These are phyloP conservation scores for Pulveroboletus frians DNA, from an alignment of 768 basidiomycete species.

Conservation along the genomic window DNA sequence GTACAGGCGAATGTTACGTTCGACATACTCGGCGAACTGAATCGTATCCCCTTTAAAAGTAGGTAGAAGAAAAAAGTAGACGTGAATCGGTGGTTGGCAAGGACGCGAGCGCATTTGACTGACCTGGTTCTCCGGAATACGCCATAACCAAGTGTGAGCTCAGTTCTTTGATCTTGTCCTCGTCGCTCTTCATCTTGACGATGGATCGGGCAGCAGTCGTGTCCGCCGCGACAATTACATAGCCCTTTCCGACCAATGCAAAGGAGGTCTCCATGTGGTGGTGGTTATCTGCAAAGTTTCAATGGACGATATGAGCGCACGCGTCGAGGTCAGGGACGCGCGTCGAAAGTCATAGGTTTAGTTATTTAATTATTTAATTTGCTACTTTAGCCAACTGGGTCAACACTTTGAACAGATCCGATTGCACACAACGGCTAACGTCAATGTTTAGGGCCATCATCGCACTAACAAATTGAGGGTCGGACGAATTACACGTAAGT, in stretches of 20 bases:
- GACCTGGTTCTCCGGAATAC: constrained; percentile 88
- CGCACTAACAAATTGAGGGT: no score
- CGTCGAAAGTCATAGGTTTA: constrained; percentile 19
- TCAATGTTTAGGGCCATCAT: no score
- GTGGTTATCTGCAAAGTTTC: constrained; percentile 10
- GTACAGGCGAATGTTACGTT: constrained; percentile 92
- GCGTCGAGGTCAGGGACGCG: constrained; percentile 27
- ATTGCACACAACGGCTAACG: no score
- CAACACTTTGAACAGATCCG: neutral
- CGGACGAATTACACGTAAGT: no score
- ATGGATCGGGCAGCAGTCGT: constrained; percentile 86
- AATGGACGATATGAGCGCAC: constrained; percentile 8
- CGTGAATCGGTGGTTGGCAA: neutral
- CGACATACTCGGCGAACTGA: constrained; percentile 94
- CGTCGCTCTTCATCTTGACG: constrained; percentile 95
- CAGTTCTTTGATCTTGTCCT: constrained; percentile 93
- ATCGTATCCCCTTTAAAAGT: constrained; percentile 76
- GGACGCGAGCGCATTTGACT: constrained; percentile 21
- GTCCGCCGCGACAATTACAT: constrained; percentile 89
- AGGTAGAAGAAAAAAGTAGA: neutral
- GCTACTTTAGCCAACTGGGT: neutral
- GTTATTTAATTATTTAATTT: constrained; percentile 12
- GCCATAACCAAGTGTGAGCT: constrained; percentile 93
- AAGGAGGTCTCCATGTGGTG: constrained; percentile 83
- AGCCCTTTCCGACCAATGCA: constrained; percentile 88